phyloP scores from a whole-genome alignment of 164 flowering plant species.

The Aristolochia contorta region DNA sequence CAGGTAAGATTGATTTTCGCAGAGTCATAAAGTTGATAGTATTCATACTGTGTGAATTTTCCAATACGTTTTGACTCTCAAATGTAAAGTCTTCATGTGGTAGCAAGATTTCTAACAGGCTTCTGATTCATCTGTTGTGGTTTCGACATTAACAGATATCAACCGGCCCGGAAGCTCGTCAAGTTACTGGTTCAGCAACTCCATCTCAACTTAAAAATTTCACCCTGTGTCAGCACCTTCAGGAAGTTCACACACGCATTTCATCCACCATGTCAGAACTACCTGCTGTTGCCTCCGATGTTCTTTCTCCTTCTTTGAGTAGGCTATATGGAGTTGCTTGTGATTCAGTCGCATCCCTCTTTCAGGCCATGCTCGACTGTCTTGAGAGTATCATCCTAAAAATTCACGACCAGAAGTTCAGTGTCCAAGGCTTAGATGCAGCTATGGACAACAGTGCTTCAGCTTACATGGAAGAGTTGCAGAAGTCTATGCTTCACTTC shows the following conservation, averaged over 20 bases:
- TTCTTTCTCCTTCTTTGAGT: constrained; percentile 68
- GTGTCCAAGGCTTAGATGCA: constrained; percentile 57
- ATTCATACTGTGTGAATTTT: neutral
- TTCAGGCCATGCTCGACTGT: constrained; percentile 82
- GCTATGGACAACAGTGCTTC: constrained; percentile 82
- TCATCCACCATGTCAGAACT: constrained; percentile 46
- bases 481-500: constrained; percentile 68
- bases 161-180: constrained; percentile 92
- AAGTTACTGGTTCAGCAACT: constrained; percentile 77
- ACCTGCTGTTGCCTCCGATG: constrained; percentile 67
- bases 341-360: constrained; percentile 79
- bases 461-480: constrained; percentile 92
- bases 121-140: neutral
- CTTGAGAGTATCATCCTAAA: constrained; percentile 83
- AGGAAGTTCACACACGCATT: constrained; percentile 70
- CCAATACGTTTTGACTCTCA: no score
- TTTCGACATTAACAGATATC: constrained; percentile 48
- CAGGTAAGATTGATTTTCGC: constrained; percentile 48
- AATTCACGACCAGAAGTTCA: constrained; percentile 88
- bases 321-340: constrained; percentile 74
- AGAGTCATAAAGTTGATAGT: neutral
- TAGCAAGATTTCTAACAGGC: no score
- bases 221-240: constrained; percentile 77
- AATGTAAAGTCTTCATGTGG: no score
- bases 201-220: constrained; percentile 79